Evolutionary conservation across 306 rosid genomes (phyloP), one percentile per base, ranked within the genome.

Genomic region (Pterocarpus macrocarpus): DNA sequence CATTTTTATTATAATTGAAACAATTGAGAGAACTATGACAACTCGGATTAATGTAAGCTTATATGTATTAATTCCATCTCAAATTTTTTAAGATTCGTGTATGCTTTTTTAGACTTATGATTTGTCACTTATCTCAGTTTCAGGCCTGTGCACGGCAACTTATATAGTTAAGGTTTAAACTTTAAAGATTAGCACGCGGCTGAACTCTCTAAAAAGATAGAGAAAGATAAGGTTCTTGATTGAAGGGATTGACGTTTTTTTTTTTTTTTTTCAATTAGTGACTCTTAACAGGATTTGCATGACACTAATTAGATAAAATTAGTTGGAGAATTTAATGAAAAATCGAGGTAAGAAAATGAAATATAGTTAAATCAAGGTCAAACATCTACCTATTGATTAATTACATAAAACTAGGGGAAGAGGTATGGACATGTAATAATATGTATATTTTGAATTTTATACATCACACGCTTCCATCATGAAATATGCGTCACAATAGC

Each of bases 101-200:
- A 45, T 47, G 49, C 14, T 22, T 47, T 45, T 49, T 3, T 2
- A 2, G 55, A 49, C n/a, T 43, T 71, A 15, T 43, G 70, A 79
- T 63, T 68, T 62, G 57, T 80, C 83, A 7, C 30, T 58, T 59
- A 34, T 55, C 71, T n/a, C 33, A 59, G 58, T 4, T 69, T 8
- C 16, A 44, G 15, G 30, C 16, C 5, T 10, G 16, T 11, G 43
- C 43, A 75, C 41, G 14, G 59, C 57, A 44, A 30, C 41, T 9
- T 35, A 17, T 28, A 8, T 55, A 11, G 0, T 55, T 71, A 49
- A 56, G 33, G 63, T 34, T 73, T 61, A 61, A 76, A 35, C 44
- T 34, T 65, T 50, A 61, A 76, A 35, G 17, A 67, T 1, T 75
- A 47, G 62, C 77, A 28, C 77, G 69, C 30, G 50, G 17, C 73